Base-by-base conservation (phyloP, 352 stramenopile species). In the Pythium pectinolyticum region DNA sequence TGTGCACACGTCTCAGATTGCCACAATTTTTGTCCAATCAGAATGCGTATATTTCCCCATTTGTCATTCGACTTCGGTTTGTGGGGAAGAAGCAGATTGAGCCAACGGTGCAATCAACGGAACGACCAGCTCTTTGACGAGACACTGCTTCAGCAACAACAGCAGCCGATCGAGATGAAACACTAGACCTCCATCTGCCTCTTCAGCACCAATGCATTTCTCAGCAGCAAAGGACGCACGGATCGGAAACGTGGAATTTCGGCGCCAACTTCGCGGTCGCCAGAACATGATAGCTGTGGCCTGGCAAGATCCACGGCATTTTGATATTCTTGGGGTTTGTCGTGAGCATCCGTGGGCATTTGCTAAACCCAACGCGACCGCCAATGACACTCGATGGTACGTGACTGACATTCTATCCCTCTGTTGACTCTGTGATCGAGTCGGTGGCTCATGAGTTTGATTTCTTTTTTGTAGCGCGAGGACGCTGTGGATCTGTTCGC, bases 291-390 rank as follows among this genome's bases (percentile, higher is more conserved):
- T 64, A 32, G 77, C 79, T 1, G 78, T 94, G 4, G 82, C 82
- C 25, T 52, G 78, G 77, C 32, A 91, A 89, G 63, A 82, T 82
- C 52, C 79, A 90, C 46, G 86, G 86, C 39, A 90, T 95, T 37
- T 92, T 95, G 34, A 82, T 78, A 34, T 93, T 88, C 70, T 67
- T 94, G 22, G 86, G 86, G 28, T 69, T 95, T 22, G 81, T 95
- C 32, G 85, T 94, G 55, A 93, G 93, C 61, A 34, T 92, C 64
- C 81, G 80, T 59, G 85, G 94, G 37, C 82, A 85, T 54, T 66
- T 95, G n/a, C 91, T 78, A 1, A 75, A 77, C 24, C 81, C 84
- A 4, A 95, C 86, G 20, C 92, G 83, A 77, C 84, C 81, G 1
- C 64, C 69, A 5, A 69, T 81, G 3, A 81, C 79, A 92, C 65